These are phyloP conservation scores for Paraphoma chrysanthemicola DNA, from an alignment of 2,329 filamentous ascomycete genomes.

Conservation along the genomic window DNA sequence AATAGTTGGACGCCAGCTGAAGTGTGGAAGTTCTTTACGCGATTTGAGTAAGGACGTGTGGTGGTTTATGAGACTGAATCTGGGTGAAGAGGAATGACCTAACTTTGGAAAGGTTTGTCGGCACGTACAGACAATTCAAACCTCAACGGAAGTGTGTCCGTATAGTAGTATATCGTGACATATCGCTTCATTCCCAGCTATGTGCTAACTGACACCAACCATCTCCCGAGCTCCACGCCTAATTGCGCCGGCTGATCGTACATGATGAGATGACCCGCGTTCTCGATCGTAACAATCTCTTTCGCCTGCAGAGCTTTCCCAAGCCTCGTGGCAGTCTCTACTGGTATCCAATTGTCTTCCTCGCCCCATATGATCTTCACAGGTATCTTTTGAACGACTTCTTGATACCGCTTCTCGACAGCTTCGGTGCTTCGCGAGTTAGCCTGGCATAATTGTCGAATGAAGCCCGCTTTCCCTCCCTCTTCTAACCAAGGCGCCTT, in stretches of 20 bases:
- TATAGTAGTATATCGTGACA: not conserved
- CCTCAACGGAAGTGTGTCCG: not conserved
- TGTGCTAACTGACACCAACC: constrained; percentile 7
- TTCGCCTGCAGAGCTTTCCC: constrained; percentile 15
- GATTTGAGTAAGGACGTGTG: constrained; percentile 14
- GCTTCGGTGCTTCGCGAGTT: constrained; percentile 21
- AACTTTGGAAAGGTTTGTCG: no score
- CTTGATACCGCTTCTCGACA: constrained; percentile 20
- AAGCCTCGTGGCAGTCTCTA: constrained; percentile 15
- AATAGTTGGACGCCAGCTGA: constrained; percentile 31
- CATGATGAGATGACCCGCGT: constrained; percentile 25
- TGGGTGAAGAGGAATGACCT: no score
- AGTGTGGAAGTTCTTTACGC: constrained; percentile 45
- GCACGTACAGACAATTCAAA: not conserved
- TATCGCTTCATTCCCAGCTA: not conserved
- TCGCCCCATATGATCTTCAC: constrained; percentile 28
- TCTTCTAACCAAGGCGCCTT: constrained; percentile 22
- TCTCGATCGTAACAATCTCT: constrained; percentile 18
- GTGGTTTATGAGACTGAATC: not conserved
- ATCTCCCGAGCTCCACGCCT: constrained; percentile 19
- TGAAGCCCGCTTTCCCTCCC: constrained; percentile 21
- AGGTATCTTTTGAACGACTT: constrained; percentile 16
- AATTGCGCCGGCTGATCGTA: constrained; percentile 24
- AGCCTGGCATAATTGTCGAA: constrained; percentile 28
- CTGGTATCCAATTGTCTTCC: constrained; percentile 25